Conservation (phyloP, 768 basidiomycete species). For the Daedaleopsis nitida region DNA sequence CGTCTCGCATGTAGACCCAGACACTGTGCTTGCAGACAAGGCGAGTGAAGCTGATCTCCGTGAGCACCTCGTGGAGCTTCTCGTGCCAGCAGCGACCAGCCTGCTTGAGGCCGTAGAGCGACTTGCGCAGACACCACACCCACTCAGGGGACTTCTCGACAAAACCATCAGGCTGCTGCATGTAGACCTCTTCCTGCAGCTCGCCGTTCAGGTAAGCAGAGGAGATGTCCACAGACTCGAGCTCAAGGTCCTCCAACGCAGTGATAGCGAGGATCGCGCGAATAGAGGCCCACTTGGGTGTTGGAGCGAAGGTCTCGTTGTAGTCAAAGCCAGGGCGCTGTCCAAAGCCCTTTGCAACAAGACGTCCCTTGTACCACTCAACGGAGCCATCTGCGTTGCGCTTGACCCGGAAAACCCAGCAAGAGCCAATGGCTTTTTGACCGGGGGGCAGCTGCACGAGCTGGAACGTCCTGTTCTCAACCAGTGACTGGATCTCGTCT, state of each 20-base stretch:
- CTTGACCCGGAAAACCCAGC: too few species aligned
- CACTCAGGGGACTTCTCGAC: slow-evolving; percentile 12
- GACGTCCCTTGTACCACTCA: too few species aligned
- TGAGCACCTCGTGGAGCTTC: too few species aligned
- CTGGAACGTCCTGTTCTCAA: slow-evolving; percentile 36
- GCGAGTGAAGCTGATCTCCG: too few species aligned
- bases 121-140: too few species aligned
- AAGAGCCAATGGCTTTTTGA: slow-evolving; percentile 33
- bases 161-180: slow-evolving; percentile 29
- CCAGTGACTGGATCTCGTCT: slow-evolving; percentile 17
- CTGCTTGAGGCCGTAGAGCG: too few species aligned
- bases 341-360: slow-evolving; percentile 33
- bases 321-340: slow-evolving; percentile 39
- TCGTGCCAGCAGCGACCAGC: too few species aligned
- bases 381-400: too few species aligned
- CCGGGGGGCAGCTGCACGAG: slow-evolving; percentile 32
- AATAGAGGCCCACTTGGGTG: slow-evolving; percentile 23
- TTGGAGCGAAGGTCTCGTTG: too few species aligned
- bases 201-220: slow-evolving; percentile 32
- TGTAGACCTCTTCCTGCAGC: slow-evolving; percentile 32
- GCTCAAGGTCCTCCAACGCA: slow-evolving; percentile 25
- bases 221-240: slow-evolving; percentile 31
- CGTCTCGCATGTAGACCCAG: slow-evolving; percentile 29
- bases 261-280: slow-evolving; percentile 27
- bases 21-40: too few species aligned